Base-by-base conservation (phyloP, 305 asterid genomes). In the Fraxinus dipetala region DNA sequence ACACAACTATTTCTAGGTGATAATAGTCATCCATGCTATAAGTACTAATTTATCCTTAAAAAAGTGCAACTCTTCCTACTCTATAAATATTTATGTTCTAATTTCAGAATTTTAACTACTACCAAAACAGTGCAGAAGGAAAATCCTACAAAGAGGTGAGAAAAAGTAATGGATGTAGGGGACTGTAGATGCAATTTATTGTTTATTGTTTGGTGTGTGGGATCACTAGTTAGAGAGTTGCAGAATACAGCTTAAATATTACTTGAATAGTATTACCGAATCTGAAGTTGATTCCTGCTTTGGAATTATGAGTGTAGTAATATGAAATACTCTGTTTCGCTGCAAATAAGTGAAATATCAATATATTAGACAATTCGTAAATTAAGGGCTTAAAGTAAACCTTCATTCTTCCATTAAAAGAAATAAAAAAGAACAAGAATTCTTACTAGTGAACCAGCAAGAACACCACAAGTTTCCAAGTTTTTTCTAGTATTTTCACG, bases 271-370 rank as follows among this genome's bases (percentile, higher is more conserved):
- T 18, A 88, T 82, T 91, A 96, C 99, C 88, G 97, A 92, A 85
- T 96, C 99, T 51, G 99, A 94, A 82, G 99, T 96, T 4, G 98
- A 90, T 87, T 96, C 98, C 90, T 96, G 99, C 92, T 96, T 96
- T 40, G 99, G 99, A 80, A 96, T 90, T 81, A 94, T 93, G 85
- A 96, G 98, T 31, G 97, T 90, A 6, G 96, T 93, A 79, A 96
- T 93, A 79, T 93, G 91, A 81, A 94, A 96, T 79, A 91, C 97
- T 85, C 93, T 89, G 83, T 94, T 96, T 86, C 89, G 91, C 99
- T 96, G 95, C 89, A 91, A 83, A 86, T 59, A 85, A 85, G 83
- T 43, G 40, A 85, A 70, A 85, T 34, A 81, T n/a, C 81, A 28
- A 76, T 14, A 59, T 75, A 83, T 84, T 77, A 30, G 43, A 70